These are phyloP conservation scores for Mycena olivaceomarginata DNA, from an alignment of 768 basidiomycete genomes.

Conservation along the genomic window DNA sequence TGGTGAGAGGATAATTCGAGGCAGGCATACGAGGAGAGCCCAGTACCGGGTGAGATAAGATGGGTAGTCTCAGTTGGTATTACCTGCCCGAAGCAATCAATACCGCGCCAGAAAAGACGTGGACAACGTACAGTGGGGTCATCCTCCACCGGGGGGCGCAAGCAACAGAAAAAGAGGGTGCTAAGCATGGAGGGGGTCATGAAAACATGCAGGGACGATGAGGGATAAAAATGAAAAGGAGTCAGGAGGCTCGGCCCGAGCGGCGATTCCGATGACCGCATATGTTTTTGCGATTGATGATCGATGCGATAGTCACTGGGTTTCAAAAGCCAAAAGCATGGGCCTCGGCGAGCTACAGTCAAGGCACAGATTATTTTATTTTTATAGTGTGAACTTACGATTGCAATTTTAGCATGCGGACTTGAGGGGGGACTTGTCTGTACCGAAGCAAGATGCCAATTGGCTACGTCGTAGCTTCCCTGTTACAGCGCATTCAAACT, in stretches of 20 bases:
- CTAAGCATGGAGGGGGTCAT: slow-evolving; percentile 24
- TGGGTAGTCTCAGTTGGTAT: slow-evolving; percentile 27
- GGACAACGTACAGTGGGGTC: slow-evolving; percentile 20
- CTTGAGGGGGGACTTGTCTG: not conserved
- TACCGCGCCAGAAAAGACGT: not conserved
- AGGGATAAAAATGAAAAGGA: slow-evolving; percentile 18
- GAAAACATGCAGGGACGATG: slow-evolving; percentile 14
- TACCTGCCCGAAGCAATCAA: not conserved
- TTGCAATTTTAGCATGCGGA: slow-evolving; percentile 11
- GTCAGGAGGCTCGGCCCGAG: slow-evolving; percentile 8
- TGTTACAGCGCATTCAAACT: not conserved
- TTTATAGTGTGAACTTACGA: not conserved
- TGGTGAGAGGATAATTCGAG: not conserved
- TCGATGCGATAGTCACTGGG: not conserved
- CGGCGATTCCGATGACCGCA: not conserved
- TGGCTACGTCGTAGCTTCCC: not conserved
- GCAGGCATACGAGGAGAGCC: slow-evolving; percentile 7
- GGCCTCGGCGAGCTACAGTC: too few species aligned
- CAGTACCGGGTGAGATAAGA: not conserved
- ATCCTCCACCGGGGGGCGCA: not conserved
- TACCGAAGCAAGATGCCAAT: not conserved
- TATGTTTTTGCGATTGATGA: slow-evolving; percentile 6
- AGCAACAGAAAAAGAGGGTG: slow-evolving; percentile 17
- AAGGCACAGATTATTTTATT: too few species aligned
- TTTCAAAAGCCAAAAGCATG: not conserved